Base-by-base conservation (phyloP, 305 asterid species). In the Fraxinus floribunda region DNA sequence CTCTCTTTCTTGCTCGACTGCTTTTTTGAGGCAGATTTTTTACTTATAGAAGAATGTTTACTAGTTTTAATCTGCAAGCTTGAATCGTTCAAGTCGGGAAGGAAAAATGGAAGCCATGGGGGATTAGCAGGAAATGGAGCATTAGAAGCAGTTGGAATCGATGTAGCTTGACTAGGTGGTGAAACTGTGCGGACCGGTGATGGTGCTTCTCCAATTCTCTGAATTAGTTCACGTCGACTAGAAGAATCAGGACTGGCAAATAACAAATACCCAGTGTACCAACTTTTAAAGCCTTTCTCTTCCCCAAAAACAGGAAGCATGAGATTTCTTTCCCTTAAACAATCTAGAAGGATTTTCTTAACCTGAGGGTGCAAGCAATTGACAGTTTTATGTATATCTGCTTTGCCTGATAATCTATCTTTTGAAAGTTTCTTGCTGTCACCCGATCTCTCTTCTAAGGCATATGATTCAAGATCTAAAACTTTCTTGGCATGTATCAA, bases 321-420 rank as follows among this genome's bases (percentile, higher is more conserved):
- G 24, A 75, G 86, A 77, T 85, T 70, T 64, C 88, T 87, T 84
- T 85, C 88, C 80, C 88, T 88, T 70, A 85, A 81, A 86, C 98
- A 96, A 77, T 88, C 90, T 81, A 91, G 36, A 60, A 96, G 88
- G 76, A 87, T 85, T 79, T 88, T 88, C 87, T 91, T 87, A 76
- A 87, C 88, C 84, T 78, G 88, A 82, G 88, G 95, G 87, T 77
- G 88, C 73, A 90, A 82, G 72, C 80, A 76, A 68, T 55, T 80
- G 35, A 84, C 81, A 26, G 73, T 6, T 64, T 80, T 86, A n/a
- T 82, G 77, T 66, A 36, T 70, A 77, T 85, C 79, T 73, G 6
- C 35, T 68, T 86, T 39, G 82, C 44, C 46, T 34, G 85, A 81
- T 34, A 79, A 76, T 85, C 80, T 82, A 76, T 81, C 83, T 41